phyloP scores from a whole-genome alignment of 768 basidiomycete genomes.

The Dacryopinax primogenitus region DNA sequence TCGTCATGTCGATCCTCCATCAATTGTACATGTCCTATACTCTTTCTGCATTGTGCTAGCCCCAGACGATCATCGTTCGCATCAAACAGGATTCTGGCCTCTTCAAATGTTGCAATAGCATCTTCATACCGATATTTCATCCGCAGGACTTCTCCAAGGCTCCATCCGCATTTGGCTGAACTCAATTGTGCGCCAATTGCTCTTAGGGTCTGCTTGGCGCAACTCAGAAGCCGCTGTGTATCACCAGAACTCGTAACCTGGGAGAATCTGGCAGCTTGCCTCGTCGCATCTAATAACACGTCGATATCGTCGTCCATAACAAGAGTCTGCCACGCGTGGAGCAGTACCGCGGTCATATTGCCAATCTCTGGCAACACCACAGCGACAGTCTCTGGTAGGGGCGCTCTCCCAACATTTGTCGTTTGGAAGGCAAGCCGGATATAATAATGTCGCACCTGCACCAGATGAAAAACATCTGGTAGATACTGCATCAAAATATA shows the following conservation, averaged over 20 bases:
- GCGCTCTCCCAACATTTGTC: not conserved
- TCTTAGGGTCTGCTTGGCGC: no score
- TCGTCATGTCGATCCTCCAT: no score
- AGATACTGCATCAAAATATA: not conserved
- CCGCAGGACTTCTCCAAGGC: no score
- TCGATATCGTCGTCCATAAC: not conserved
- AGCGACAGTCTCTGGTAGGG: not conserved
- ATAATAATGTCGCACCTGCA: not conserved
- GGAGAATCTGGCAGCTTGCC: not conserved
- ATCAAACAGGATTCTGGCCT: no score
- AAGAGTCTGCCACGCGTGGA: not conserved
- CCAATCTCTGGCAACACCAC: not conserved
- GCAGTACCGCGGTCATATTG: not conserved
- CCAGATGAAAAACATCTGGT: not conserved
- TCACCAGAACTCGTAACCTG: not conserved
- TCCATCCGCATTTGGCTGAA: no score
- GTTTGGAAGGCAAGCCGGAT: not conserved
- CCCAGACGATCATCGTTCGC: no score
- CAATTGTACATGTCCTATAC: no score
- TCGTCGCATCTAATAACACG: not conserved
- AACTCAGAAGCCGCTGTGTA: no score
- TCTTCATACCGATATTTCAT: no score
- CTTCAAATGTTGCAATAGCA: no score
- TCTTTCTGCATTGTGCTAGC: no score
- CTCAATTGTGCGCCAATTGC: no score